Evolutionary conservation across 2,329 filamentous ascomycete species (phyloP).

Genomic region (Colletotrichum sp.): DNA sequence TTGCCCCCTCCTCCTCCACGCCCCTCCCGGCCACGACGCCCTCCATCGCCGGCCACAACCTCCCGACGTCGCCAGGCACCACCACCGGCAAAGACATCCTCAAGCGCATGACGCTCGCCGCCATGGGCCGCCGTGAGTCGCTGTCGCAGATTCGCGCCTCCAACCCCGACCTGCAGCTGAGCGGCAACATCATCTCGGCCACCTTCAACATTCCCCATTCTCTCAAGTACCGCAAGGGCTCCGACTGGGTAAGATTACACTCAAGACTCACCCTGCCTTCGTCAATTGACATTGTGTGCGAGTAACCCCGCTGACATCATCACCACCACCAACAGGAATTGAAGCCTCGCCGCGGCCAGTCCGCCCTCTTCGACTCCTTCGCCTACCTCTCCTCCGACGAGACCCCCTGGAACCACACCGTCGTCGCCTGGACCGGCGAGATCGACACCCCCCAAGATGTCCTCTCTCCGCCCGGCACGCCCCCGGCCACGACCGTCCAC

Average conservation of each 20-base stretch:
- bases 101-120: conserved; percentile 46
- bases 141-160: conserved; percentile 60
- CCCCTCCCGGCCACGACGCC: not conserved
- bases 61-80: conserved; percentile 5
- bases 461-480: conserved; percentile 51
- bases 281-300: not conserved
- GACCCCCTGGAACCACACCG: conserved; percentile 87
- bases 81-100: conserved; percentile 42
- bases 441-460: conserved; percentile 60
- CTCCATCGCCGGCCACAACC: conserved; percentile 18
- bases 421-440: conserved; percentile 96
- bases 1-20: not conserved
- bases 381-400: conserved; percentile 84
- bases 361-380: conserved; percentile 91
- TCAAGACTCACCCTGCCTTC: too few relatives aligned
- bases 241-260: conserved; percentile 59
- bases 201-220: conserved; percentile 69
- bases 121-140: conserved; percentile 54
- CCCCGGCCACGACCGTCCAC: conserved; percentile 54
- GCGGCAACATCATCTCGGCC: conserved; percentile 70
- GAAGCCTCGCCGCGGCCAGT: conserved; percentile 81
- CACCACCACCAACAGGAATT: conserved; percentile 62
- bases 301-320: conserved; percentile 13
- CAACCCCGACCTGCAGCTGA: conserved; percentile 63
- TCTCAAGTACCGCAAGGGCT: conserved; percentile 61